Percentiles rank a stretch among this genome's conserved stretches.
Evolutionary conservation across 306 rosid species (phyloP).

Genomic region (Vigna radiata): DNA sequence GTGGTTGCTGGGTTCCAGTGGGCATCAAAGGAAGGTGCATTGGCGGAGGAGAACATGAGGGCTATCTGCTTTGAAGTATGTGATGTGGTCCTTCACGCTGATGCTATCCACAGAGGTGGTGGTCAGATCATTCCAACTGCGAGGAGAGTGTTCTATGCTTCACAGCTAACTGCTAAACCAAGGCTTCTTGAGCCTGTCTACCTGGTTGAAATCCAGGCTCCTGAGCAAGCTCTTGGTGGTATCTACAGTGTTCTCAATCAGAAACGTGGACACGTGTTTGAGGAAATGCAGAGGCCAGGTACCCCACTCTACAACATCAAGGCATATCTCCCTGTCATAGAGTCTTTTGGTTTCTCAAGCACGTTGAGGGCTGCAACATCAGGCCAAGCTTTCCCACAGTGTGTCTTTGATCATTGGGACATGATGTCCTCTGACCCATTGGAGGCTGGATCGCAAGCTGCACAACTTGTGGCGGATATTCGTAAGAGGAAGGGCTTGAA

Average conservation of each 20-base stretch:
- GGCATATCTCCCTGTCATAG: constrained; percentile 76
- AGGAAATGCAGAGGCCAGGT: constrained; percentile 82
- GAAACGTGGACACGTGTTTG: constrained; percentile 81
- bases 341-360: constrained; percentile 83
- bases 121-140: constrained; percentile 90
- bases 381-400: constrained; percentile 95
- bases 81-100: constrained; percentile 80
- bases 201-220: constrained; percentile 86
- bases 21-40: constrained; percentile 90
- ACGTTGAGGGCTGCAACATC: constrained; percentile 88
- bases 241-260: constrained; percentile 85
- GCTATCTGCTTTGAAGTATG: constrained; percentile 79
- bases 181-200: constrained; percentile 88
- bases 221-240: constrained; percentile 85
- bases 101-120: constrained; percentile 88
- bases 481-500: constrained; percentile 97
- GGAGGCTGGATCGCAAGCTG: constrained; percentile 78
- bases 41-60: constrained; percentile 87
- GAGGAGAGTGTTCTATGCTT: constrained; percentile 77
- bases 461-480: constrained; percentile 63
- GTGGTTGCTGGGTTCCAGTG: constrained; percentile 85
- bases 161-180: constrained; percentile 78
- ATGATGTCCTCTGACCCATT: constrained; percentile 86
- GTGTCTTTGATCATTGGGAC: constrained; percentile 96
- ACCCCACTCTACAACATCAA: constrained; percentile 85